Evolutionary conservation across 2,329 filamentous ascomycete genomes (phyloP), one percentile per base, ranked within the genome.

Genomic region (Colletotrichum shisoi): DNA sequence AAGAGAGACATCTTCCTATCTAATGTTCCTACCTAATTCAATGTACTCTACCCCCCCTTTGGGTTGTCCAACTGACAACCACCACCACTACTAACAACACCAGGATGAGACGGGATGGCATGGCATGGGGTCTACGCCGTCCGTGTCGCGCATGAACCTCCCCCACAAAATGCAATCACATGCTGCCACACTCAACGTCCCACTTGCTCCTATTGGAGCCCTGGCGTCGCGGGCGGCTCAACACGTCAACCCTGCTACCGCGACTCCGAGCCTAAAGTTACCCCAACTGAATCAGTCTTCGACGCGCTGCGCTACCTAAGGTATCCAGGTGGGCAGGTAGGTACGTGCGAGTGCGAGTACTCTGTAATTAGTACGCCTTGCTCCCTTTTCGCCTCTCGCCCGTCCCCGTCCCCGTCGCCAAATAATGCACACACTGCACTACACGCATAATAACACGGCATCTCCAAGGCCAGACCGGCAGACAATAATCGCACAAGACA

Each of bases 91-190:
- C 27, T n/a, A 46, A 31, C 15, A 34, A 51, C 31, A 40, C 21
- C 44, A 39, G 44, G 37, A 31, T 44, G 27, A 34, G 40, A 24
- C n/a, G 44, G 21, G 31, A 60, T 52, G 57, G 34, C 31, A 59
- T 59, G 45, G 31, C 48, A 45, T 44, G 40, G 40, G 42, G 31
- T 34, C 27, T 46, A 34, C 42, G 54, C 53, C 52, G 52, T 56
- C 34, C 42, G n/a, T 46, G 40, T 45, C 27, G 61, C 61, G 64
- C 64, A 64, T 64, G 64, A 64, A 67, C 64, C 59, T 67, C 61
- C 54, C 64, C 64, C 64, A 67, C 64, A 64, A 37, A 59, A 59
- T 64, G 42, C 46, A 67, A 64, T 67, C 64, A 67, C 64, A 67
- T 67, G 64, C 64, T 64, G 54, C 64, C 60, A 63, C 42, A 45